Evolutionary conservation across 2,329 filamentous ascomycete species (phyloP).

Genomic region (Pseudogymnoascus pannorum): DNA sequence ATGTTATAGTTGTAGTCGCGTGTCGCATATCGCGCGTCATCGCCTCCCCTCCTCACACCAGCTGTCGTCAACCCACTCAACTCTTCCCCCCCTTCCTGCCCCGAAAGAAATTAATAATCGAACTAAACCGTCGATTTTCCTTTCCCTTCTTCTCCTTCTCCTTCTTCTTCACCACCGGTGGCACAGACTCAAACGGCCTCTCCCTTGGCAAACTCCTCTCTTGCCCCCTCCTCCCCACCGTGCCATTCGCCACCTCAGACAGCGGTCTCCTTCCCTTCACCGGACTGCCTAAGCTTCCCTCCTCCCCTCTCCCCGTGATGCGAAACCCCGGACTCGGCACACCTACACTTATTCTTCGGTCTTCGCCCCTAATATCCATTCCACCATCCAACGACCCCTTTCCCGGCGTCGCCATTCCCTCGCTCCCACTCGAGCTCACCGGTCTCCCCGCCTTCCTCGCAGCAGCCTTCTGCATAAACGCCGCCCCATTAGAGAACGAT

Average conservation of each 20-base stretch:
- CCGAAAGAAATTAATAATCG: background rate
- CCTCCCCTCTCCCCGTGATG: background rate
- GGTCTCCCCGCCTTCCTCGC: conserved; percentile 19
- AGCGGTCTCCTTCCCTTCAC: background rate
- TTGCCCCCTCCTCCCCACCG: background rate
- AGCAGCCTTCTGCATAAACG: conserved; percentile 35
- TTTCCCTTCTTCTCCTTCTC: background rate
- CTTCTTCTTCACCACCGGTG: background rate
- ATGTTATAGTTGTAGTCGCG: background rate
- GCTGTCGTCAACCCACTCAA: no score
- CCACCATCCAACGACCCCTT: background rate
- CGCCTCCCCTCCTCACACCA: no score
- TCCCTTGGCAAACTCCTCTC: no score
- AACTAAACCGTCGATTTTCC: background rate
- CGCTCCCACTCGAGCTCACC: conserved; percentile 22
- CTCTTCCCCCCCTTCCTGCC: background rate
- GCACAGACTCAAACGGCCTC: no score
- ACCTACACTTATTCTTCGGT: no score
- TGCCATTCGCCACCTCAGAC: background rate
- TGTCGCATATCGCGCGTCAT: background rate
- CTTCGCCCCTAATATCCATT: no score
- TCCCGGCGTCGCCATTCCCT: conserved; percentile 4
- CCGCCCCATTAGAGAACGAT: conserved; percentile 40
- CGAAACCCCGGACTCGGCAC: background rate
- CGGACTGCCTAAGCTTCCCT: background rate